Conservation (phyloP, 805 yeast species). For the Pichia thaimueangensis region DNA sequence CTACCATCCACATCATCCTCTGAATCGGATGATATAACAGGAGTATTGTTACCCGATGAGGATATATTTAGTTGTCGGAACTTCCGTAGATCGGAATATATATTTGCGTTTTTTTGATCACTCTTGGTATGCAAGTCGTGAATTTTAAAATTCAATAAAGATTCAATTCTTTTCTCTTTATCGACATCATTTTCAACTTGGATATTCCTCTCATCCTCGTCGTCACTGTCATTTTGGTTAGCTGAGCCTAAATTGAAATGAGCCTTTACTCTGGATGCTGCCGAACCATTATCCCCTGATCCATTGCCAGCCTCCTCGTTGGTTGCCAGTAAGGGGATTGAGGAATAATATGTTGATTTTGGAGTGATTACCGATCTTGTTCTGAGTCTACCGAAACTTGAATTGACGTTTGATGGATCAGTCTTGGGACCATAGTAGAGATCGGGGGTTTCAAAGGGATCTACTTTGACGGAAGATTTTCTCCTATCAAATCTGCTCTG, state of each 20-base stretch:
- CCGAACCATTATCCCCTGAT: no score
- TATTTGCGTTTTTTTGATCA: no score
- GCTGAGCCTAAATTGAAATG: no score
- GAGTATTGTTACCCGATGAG: conserved; percentile 9
- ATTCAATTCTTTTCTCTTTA: background rate
- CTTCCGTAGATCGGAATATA: no score
- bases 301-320: no score
- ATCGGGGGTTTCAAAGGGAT: conserved; percentile 66
- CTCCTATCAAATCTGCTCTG: no score
- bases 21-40: conserved; percentile 13
- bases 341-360: conserved; percentile 5
- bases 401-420: conserved; percentile 42
- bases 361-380: conserved; percentile 41
- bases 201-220: background rate
- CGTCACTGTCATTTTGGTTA: conserved; percentile 3
- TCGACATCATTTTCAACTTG: background rate
- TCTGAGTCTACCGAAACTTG: conserved; percentile 46
- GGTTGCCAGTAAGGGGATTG: no score
- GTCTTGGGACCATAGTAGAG: conserved; percentile 61
- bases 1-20: conserved; percentile 8
- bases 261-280: no score
- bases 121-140: no score
- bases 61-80: conserved; percentile 3
- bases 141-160: no score
- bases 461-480: conserved; percentile 44